phyloP scores from a whole-genome alignment of 345 rosid genomes.

The Ceriops decandra region DNA sequence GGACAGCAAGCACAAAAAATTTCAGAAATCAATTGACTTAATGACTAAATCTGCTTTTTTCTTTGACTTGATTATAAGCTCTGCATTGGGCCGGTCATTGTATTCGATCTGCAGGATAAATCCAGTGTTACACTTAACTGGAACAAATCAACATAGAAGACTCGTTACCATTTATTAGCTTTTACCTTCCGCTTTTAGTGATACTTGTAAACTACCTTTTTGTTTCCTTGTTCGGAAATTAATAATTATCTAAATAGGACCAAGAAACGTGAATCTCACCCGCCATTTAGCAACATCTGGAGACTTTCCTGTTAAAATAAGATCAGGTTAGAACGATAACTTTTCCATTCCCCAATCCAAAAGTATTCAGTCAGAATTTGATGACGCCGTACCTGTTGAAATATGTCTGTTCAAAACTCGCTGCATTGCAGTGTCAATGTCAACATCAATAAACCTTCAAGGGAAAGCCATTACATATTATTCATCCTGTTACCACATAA shows the following conservation, averaged over 20 bases:
- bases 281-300: conserved; percentile 77
- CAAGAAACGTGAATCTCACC: conserved; percentile 37
- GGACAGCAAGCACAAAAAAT: not conserved
- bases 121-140: not conserved
- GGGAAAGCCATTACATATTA: conserved; percentile 12
- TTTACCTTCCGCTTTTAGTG: too few species aligned
- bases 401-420: conserved; percentile 74
- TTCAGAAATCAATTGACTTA: conserved; percentile 20
- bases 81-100: conserved; percentile 83
- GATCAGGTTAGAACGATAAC: not conserved
- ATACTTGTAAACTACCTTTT: too few species aligned
- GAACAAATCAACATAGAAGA: not conserved
- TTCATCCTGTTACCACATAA: conserved; percentile 2
- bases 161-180: too few species aligned
- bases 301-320: conserved; percentile 54
- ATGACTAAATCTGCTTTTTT: conserved; percentile 55
- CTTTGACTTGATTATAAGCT: conserved; percentile 68
- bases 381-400: conserved; percentile 50
- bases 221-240: too few species aligned
- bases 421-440: conserved; percentile 68
- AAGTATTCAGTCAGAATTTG: not conserved
- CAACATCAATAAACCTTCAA: conserved; percentile 72
- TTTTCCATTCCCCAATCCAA: not conserved
- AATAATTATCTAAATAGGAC: not conserved
- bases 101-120: conserved; percentile 59